Conservation (phyloP, 2,329 filamentous ascomycete genomes). For the Aspergillus sp. region DNA sequence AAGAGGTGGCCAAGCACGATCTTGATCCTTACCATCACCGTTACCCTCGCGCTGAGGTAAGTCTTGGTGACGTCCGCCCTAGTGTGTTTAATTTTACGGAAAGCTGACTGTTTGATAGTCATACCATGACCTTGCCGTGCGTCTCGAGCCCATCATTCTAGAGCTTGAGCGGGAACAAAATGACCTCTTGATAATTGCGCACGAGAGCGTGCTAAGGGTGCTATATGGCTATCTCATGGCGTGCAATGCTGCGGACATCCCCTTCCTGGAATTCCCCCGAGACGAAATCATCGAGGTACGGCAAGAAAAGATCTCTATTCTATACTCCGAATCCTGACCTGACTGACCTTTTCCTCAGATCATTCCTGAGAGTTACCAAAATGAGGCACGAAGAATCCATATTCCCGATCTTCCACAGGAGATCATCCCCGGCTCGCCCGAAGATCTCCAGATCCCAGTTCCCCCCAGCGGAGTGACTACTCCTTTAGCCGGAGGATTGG, state of each 20-base stretch:
- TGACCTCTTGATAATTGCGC: constrained; percentile 94
- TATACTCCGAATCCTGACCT: not conserved
- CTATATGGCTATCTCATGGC: constrained; percentile 98
- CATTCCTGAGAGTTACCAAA: constrained; percentile 94
- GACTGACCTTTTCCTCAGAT: constrained; percentile 47
- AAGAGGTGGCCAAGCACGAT: constrained; percentile 88
- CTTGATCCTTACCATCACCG: constrained; percentile 93
- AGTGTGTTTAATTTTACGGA: not conserved
- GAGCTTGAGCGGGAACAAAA: constrained; percentile 95
- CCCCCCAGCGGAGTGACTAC: constrained; percentile 48
- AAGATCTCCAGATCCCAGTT: constrained; percentile 72
- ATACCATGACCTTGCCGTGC: constrained; percentile 96
- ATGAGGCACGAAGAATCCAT: constrained; percentile 82
- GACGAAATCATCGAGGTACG: constrained; percentile 87
- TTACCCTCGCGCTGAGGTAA: constrained; percentile 85
- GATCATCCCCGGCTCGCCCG: constrained; percentile 67
- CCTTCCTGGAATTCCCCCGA: constrained; percentile 82
- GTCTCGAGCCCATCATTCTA: constrained; percentile 93
- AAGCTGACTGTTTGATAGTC: constrained; percentile 49
- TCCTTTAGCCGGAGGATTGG: constrained; percentile 36
- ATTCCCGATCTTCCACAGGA: constrained; percentile 61
- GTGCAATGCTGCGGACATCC: constrained; percentile 90
- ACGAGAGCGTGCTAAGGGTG: constrained; percentile 94
- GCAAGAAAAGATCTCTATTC: no score
- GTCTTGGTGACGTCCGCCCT: constrained; percentile 6